Evolutionary conservation across 2,329 filamentous ascomycete species (phyloP).

Genomic region (Penicillium aurantiogriseum): DNA sequence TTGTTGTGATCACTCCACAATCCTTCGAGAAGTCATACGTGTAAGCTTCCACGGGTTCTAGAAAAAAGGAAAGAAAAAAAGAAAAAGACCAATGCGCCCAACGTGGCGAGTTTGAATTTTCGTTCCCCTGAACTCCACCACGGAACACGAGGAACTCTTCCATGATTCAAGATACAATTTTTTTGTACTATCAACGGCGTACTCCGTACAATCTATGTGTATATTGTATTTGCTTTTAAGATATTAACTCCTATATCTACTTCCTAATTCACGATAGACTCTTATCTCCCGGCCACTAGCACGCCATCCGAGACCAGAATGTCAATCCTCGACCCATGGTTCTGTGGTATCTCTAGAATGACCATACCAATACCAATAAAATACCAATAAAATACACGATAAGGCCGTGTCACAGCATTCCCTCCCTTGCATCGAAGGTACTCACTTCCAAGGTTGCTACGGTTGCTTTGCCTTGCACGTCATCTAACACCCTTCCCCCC

Average conservation of each 20-base stretch:
- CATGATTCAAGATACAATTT: neutral
- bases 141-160: neutral
- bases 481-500: conserved; percentile 11
- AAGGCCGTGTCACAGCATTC: conserved; percentile 3
- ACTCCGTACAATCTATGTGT: neutral
- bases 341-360: conserved; percentile 3
- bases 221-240: neutral
- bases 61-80: neutral
- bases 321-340: conserved; percentile 23
- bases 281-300: conserved; percentile 16
- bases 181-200: neutral
- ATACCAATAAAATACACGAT: neutral
- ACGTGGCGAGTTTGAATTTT: conserved; percentile 10
- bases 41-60: conserved; percentile 10
- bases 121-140: conserved; percentile 9
- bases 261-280: conserved; percentile 6
- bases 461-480: conserved; percentile 12
- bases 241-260: neutral
- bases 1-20: conserved; percentile 5
- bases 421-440: conserved; percentile 19
- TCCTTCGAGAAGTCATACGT: conserved; percentile 11
- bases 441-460: neutral
- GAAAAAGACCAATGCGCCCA: conserved; percentile 3
- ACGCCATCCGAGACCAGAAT: conserved; percentile 25
- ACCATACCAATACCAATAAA: neutral